Conservation (phyloP, 192 early-diverging fungal species). For the Coemansia sp. region DNA sequence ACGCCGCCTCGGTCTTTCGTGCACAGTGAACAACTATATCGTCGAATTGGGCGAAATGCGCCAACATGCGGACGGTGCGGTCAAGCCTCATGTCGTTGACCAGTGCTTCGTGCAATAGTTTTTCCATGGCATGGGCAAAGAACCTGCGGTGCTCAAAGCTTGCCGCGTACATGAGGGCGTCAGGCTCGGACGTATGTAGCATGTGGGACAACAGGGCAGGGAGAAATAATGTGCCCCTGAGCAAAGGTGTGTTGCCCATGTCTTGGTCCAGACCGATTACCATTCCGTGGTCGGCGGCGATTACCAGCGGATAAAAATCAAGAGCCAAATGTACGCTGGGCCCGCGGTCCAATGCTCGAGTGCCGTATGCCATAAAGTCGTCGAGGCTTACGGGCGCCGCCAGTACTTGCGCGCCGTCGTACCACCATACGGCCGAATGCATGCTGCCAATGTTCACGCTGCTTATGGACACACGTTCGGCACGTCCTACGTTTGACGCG, state of each 20-base stretch:
- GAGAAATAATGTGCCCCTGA: constrained; percentile 46
- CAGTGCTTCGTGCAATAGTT: constrained; percentile 82
- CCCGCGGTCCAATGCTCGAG: constrained; percentile 13
- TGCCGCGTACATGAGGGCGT: constrained; percentile 52
- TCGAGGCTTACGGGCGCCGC: constrained; percentile 43
- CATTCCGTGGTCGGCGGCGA: constrained; percentile 43
- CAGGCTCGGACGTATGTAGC: constrained; percentile 28
- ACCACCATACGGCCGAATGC: constrained; percentile 56
- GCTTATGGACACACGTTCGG: constrained; percentile 32
- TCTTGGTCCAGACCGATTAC: constrained; percentile 53
- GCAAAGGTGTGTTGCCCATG: constrained; percentile 27
- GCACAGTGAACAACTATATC: constrained; percentile 95
- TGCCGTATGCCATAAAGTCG: constrained; percentile 48
- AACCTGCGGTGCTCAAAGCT: constrained; percentile 77
- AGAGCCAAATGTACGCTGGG: constrained; percentile 19
- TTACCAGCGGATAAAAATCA: constrained; percentile 47
- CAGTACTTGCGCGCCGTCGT: constrained; percentile 31
- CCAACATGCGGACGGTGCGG: constrained; percentile 71
- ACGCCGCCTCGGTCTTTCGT: constrained; percentile 90
- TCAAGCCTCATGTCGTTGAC: constrained; percentile 70
- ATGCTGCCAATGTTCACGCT: constrained; percentile 54
- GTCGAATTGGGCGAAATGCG: constrained; percentile 70
- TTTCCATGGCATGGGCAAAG: constrained; percentile 90
- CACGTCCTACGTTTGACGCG: constrained; percentile 14
- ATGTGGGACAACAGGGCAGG: constrained; percentile 41